Evolutionary conservation across 2,329 filamentous ascomycete genomes (phyloP), one percentile per base, ranked within the genome.

Genomic region (Endoconidiophora polonica): DNA sequence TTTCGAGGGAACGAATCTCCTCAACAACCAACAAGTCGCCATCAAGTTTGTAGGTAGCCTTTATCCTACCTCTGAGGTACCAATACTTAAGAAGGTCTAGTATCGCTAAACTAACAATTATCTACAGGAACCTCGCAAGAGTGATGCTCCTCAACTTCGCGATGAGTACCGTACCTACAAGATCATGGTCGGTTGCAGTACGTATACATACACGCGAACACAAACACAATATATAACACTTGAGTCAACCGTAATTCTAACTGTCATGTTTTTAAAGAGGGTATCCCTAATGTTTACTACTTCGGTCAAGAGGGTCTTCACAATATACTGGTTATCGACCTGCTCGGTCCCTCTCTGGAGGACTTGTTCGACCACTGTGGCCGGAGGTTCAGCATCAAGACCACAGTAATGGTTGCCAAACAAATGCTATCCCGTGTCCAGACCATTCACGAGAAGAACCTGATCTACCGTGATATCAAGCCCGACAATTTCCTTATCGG

Each of bases 151-250:
- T 52, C 91, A 98, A 66, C 71, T 98, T 58, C 83, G 91, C 66
- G 91, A 98, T 75, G 91, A 98, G 66, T 98, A 98, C 67, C 80
- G 91, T 62, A 98, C 91, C 54, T 98, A 98, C 74, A 98, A 98
- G 74, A 96, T 98, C 60, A 79, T 98, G 58, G 91, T 96, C 57
- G 91, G 91, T 64, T 98, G 91, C 73, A 90, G 91, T 98, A 72
- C 83, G 91, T 83, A 38, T 16, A 16, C 26, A n/a, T 33, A 23
- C 4, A 33, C 10, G 39, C 22, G 12, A 14, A 33, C 3, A 1
- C 22, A 39, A 39, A 45, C 39, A 4, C 4, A 22, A 29, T 42
- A 33, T 39, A 6, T 22, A 38, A 3, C 18, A 16, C 16, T 18
- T 18, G 7, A 10, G 5, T 33, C 26, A 10, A 33, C 26, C 12